Base-by-base conservation (phyloP, 1,139 yeast genomes). In the Geotrichum fermentans region DNA sequence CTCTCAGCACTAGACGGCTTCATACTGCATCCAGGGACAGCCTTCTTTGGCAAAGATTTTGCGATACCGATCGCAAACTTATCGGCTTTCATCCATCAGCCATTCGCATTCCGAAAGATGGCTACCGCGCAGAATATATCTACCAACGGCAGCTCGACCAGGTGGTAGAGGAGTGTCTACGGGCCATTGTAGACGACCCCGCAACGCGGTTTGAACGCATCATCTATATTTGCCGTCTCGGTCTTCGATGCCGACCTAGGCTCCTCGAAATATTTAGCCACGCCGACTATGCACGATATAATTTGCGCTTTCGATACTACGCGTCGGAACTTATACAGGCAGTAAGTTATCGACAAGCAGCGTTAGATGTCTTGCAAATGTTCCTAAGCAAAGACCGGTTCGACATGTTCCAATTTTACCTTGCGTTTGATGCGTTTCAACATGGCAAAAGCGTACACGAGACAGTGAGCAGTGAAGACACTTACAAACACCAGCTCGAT, bases 341-440 rank as follows among this genome's bases (percentile, higher is more conserved):
- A 11, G 20, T 48, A n/a, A 40, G 38, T 37, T 42, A 35, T n/a
- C 47, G 42, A 11, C 29, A 40, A 35, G 36, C 47, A 7, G 39
- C 41, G 16, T 14, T 40, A 5, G 20, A 35, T 3, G 36, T 33
- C 8, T 22, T 43, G 11, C 11, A 35, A 32, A 48, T 43, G 45
- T 40, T 48, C 30, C 32, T 16, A 16, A n/a, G 28, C 7, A 7
- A 22, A 3, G 30, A 35, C n/a, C 11, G n/a, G 1, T 36, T 48
- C 18, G 51, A 48, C 29, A 22, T 40, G 10, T 48, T 48, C 13
- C 22, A 43, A 10, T 36, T 48, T 14, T 41, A 43, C 16, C 10
- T 48, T 16, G 47, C 44, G 4, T 44, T 48, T 17, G 51, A 48
- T 24, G 42, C 51, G 11, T 48, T 48, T 22, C 37, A 40, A 16